Evolutionary conservation across 805 yeast genomes (phyloP).

Genomic region (Hagleromyces aurorensis): DNA sequence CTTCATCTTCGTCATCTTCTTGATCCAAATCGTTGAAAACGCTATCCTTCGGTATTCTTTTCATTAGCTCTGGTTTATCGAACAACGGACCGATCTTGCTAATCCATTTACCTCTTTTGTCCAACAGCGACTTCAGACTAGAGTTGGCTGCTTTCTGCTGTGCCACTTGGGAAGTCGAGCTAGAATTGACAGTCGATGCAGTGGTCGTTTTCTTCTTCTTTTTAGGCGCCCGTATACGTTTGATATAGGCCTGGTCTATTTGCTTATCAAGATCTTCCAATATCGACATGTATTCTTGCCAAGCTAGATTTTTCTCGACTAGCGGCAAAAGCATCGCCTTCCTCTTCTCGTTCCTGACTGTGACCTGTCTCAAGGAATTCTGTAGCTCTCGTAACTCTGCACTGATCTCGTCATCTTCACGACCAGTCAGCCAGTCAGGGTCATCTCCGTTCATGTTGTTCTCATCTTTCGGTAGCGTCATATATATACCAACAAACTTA

Average conservation of each 20-base stretch:
- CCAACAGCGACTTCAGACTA: constrained; percentile 70
- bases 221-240: constrained; percentile 68
- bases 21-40: constrained; percentile 41
- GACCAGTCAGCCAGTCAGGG: constrained; percentile 59
- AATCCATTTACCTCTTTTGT: constrained; percentile 85
- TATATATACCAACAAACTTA: constrained; percentile 81
- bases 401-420: constrained; percentile 92
- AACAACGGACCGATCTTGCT: constrained; percentile 83
- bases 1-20: constrained; percentile 37
- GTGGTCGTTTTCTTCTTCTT: constrained; percentile 33
- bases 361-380: constrained; percentile 51
- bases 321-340: constrained; percentile 60
- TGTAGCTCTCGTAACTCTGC: constrained; percentile 75
- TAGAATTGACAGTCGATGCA: constrained; percentile 14
- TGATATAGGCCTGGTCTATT: constrained; percentile 87
- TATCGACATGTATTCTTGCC: constrained; percentile 87
- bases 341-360: constrained; percentile 55
- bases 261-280: constrained; percentile 93
- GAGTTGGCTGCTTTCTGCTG: constrained; percentile 68
- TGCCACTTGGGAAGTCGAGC: constrained; percentile 34
- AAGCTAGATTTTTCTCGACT: constrained; percentile 83
- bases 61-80: constrained; percentile 57
- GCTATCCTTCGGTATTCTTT: constrained; percentile 59
- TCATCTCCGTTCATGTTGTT: constrained; percentile 26
- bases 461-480: constrained; percentile 40